Conservation (phyloP, 169 alveolate genomes). For the Ichthyophthirius multifiliis region DNA sequence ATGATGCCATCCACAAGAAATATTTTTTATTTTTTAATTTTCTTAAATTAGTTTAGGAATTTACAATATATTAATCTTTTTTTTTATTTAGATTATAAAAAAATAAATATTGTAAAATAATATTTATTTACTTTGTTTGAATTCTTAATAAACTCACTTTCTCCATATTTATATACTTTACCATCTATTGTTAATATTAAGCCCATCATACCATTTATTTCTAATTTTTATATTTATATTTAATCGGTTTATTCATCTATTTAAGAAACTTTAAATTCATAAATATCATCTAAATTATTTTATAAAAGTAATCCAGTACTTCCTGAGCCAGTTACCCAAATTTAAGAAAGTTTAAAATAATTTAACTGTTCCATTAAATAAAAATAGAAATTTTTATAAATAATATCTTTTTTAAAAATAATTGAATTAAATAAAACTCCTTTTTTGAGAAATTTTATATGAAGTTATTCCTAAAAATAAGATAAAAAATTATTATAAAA, state of each 20-base stretch:
- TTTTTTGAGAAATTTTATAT: too few species aligned
- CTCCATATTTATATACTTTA: conserved; percentile 2
- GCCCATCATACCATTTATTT: conserved; percentile 8
- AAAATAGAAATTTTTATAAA: too few species aligned
- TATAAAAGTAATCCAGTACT: background rate
- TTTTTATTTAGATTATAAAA: background rate
- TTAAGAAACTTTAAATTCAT: background rate
- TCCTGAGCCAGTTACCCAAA: background rate
- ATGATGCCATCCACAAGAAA: conserved; percentile 6
- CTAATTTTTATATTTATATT: background rate
- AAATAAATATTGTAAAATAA: background rate
- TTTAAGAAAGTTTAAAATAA: too few species aligned
- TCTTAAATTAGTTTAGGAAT: background rate
- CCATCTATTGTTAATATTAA: background rate
- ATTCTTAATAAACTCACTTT: background rate
- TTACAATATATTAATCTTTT: background rate
- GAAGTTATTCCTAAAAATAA: too few species aligned
- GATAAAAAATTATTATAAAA: too few species aligned
- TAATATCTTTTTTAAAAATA: too few species aligned
- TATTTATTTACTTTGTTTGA: background rate
- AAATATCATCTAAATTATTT: background rate
- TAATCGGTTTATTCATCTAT: background rate
- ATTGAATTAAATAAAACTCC: too few species aligned
- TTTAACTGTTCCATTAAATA: too few species aligned
- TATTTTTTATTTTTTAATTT: background rate